These are phyloP conservation scores for Periconia sp. DNA, from an alignment of 2,329 filamentous ascomycete species.

Conservation along the genomic window DNA sequence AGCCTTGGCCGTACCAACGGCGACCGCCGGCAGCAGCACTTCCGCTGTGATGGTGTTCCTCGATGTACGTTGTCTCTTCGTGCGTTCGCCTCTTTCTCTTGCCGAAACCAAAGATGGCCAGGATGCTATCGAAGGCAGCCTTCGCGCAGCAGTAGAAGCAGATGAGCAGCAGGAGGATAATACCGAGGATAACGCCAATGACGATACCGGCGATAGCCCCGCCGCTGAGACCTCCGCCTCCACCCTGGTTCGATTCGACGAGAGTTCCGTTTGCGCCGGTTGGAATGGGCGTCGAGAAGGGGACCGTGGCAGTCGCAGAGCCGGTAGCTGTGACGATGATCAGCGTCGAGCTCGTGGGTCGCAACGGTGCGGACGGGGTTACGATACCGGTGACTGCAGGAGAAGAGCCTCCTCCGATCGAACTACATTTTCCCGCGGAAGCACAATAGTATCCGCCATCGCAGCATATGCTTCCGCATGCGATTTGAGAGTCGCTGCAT, in stretches of 20 bases:
- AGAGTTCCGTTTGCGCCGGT: constrained; percentile 55
- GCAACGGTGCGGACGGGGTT: constrained; percentile 57
- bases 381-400: constrained; percentile 42
- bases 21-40: constrained; percentile 63
- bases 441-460: constrained; percentile 70
- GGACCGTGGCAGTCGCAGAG: constrained; percentile 53
- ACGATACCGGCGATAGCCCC: constrained; percentile 84
- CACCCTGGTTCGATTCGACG: constrained; percentile 31
- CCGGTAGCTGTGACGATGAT: constrained; percentile 56
- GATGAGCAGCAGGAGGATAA: constrained; percentile 70
- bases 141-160: constrained; percentile 73
- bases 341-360: constrained; percentile 60
- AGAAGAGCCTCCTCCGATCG: constrained; percentile 58
- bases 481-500: constrained; percentile 61
- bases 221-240: constrained; percentile 61
- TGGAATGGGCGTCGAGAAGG: constrained; percentile 60
- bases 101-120: constrained; percentile 67
- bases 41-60: constrained; percentile 67
- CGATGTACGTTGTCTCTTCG: constrained; percentile 68
- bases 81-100: constrained; percentile 55
- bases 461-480: constrained; percentile 75
- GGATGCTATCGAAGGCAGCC: constrained; percentile 62
- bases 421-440: constrained; percentile 62
- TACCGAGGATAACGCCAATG: constrained; percentile 72
- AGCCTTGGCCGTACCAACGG: constrained; percentile 55